These are phyloP conservation scores for Solidago caesia DNA, from an alignment of 129 eudicot species.

Conservation along the genomic window DNA sequence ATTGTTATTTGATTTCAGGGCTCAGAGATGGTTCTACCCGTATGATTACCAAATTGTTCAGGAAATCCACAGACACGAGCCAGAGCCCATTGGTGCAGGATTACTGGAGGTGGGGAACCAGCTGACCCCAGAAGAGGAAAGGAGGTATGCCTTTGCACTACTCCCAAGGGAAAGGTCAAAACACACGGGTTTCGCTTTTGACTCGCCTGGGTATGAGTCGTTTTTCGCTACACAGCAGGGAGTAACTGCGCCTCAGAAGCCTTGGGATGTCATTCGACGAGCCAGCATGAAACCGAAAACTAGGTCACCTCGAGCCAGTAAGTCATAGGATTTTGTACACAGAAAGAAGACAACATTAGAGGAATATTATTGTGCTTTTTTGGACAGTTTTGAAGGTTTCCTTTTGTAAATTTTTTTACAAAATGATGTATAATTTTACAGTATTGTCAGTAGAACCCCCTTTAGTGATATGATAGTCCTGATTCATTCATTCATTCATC, in stretches of 20 bases:
- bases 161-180: conserved; percentile 80
- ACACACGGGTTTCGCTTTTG: conserved; percentile 98
- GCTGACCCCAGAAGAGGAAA: conserved; percentile 80
- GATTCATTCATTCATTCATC: conserved; percentile 35
- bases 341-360: conserved; percentile 16
- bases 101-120: conserved; percentile 60
- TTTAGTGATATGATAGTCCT: conserved; percentile 26
- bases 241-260: conserved; percentile 76
- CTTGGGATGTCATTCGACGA: conserved; percentile 96
- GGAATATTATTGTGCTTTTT: conserved; percentile 19
- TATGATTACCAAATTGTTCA: conserved; percentile 87
- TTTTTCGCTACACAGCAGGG: conserved; percentile 95
- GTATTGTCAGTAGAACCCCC: conserved; percentile 18
- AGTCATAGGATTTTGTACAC: conserved; percentile 38
- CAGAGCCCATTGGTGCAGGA: conserved; percentile 61
- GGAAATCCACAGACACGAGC: conserved; percentile 82
- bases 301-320: conserved; percentile 42
- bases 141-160: conserved; percentile 80
- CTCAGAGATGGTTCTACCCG: conserved; percentile 94
- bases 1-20: conserved; percentile 42
- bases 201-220: conserved; percentile 97
- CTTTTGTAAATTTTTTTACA: conserved; percentile 20
- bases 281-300: conserved; percentile 72
- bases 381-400: conserved; percentile 20
- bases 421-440: conserved; percentile 30